These are phyloP conservation scores for Starmerella kuoi DNA, from an alignment of 805 yeast species.

Conservation along the genomic window DNA sequence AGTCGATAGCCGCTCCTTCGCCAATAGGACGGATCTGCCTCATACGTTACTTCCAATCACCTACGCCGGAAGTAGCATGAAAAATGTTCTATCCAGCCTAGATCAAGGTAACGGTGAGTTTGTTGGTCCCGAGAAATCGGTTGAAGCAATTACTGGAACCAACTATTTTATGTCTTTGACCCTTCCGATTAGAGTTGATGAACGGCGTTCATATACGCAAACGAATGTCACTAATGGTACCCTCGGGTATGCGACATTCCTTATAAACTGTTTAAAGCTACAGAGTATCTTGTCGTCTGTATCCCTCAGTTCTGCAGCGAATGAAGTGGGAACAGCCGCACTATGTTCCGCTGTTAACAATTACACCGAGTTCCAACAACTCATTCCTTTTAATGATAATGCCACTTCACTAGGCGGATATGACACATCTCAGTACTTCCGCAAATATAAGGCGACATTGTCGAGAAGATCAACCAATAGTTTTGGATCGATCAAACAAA, in stretches of 20 bases:
- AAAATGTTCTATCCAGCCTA: constrained; percentile 1
- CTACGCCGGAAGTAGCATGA: not conserved
- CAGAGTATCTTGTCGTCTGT: constrained; percentile 15
- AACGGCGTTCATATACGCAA: not conserved
- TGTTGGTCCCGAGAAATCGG: constrained; percentile 12
- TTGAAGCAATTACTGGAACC: constrained; percentile 2
- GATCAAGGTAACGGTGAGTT: constrained; percentile 8
- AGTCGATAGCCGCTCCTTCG: constrained; percentile 9
- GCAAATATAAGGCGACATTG: not conserved
- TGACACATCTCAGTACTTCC: no score
- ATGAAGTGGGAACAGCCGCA: constrained; percentile 18
- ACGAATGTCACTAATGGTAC: not conserved
- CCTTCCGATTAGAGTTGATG: constrained; percentile 7
- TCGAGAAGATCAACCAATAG: not conserved
- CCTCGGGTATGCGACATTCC: constrained; percentile 19
- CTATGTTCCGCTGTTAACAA: constrained; percentile 12
- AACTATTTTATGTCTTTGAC: constrained; percentile 15
- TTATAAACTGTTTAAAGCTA: constrained; percentile 11
- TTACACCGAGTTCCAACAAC: constrained; percentile 12
- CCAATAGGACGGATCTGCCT: constrained; percentile 9
- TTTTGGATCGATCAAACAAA: not conserved
- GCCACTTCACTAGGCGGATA: not conserved
- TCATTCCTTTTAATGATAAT: constrained; percentile 18
- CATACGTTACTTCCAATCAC: constrained; percentile 9
- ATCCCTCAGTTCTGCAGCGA: constrained; percentile 9